These are phyloP conservation scores for Epichloe gansuensis DNA, from an alignment of 2,329 filamentous ascomycete genomes.

Conservation along the genomic window DNA sequence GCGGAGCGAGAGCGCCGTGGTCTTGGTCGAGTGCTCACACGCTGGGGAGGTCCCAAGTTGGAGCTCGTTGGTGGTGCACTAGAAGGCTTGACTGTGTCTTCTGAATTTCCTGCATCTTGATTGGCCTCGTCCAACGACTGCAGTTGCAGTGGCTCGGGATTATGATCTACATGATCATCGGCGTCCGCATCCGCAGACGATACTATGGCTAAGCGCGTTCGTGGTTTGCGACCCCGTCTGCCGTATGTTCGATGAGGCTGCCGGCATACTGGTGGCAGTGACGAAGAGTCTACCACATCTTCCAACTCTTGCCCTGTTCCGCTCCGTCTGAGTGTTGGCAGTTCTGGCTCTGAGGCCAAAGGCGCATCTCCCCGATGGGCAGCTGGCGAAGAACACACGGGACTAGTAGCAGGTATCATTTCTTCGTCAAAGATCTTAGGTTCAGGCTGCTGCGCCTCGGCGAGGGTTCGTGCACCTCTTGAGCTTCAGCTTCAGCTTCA, in stretches of 20 bases:
- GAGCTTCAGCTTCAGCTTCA: neutral
- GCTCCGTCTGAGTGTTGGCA: slow-evolving; percentile 19
- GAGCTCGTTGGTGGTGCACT: neutral
- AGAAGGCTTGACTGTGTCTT: neutral
- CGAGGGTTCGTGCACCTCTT: neutral
- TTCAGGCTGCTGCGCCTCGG: neutral
- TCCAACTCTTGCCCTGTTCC: slow-evolving; percentile 9
- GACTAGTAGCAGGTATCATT: slow-evolving; percentile 28
- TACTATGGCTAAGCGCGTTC: slow-evolving; percentile 1
- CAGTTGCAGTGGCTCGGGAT: neutral
- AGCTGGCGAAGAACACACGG: slow-evolving; percentile 18
- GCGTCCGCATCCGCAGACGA: slow-evolving; percentile 2
- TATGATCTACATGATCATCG: neutral
- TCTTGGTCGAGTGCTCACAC: slow-evolving; percentile 3
- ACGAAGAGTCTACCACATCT: slow-evolving; percentile 16
- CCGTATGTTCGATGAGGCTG: slow-evolving; percentile 4
- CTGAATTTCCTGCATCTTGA: neutral
- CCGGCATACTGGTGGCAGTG: slow-evolving; percentile 14
- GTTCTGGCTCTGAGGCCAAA: slow-evolving; percentile 20
- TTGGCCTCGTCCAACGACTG: neutral
- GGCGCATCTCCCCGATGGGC: slow-evolving; percentile 10
- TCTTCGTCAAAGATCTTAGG: slow-evolving; percentile 17
- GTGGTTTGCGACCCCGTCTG: neutral
- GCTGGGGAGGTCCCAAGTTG: neutral
- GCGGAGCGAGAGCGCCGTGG: slow-evolving; percentile 10